A percentile compares a stretch with the other conserved stretches of the same genome.
phyloP scores from a whole-genome alignment of 164 flowering plant species.

The Annona squamosa region DNA sequence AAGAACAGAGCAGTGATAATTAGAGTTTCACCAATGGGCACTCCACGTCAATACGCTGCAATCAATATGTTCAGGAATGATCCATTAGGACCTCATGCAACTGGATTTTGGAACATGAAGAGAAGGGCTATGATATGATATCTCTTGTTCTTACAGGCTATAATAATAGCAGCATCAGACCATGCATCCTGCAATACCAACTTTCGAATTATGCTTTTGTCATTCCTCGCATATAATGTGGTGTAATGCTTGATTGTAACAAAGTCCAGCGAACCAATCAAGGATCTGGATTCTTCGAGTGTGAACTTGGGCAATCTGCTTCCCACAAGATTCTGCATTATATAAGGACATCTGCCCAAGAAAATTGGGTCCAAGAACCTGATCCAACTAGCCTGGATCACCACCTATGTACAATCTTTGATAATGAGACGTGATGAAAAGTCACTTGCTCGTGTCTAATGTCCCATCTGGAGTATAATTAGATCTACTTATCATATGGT shows the following conservation, averaged over 20 bases:
- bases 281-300: conserved; percentile 27
- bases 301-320: conserved; percentile 58
- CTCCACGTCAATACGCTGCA: conserved; percentile 47
- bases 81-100: not conserved
- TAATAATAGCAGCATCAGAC: conserved; percentile 62
- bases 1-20: not conserved
- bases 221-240: conserved; percentile 61
- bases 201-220: conserved; percentile 43
- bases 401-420: not conserved
- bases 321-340: conserved; percentile 61
- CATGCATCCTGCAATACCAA: conserved; percentile 58
- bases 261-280: conserved; percentile 58
- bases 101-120: not conserved
- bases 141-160: conserved; percentile 45
- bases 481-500: not conserved
- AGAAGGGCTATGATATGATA: not conserved
- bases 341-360: conserved; percentile 64
- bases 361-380: conserved; percentile 92
- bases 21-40: conserved; percentile 72
- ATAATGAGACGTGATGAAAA: not conserved
- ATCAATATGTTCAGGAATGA: conserved; percentile 7
- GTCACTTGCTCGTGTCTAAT: not conserved
- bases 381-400: conserved; percentile 17
- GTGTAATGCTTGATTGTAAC: conserved; percentile 87
- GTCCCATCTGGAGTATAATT: not conserved